Conservation (phyloP, 2,329 filamentous ascomycete species). For the Graphilbum ipis-grandicollis region DNA sequence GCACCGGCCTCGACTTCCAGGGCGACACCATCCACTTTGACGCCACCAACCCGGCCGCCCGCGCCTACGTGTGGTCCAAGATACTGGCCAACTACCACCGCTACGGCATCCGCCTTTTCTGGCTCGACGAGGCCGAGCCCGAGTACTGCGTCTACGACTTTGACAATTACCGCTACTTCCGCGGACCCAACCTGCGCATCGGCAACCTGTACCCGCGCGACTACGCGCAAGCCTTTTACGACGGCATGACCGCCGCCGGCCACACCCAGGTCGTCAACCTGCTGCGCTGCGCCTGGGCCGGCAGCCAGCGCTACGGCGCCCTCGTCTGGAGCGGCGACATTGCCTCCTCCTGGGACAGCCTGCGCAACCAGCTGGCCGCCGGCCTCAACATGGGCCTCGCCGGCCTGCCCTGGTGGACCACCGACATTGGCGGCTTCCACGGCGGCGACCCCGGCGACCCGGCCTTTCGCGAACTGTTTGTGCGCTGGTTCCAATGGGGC, state of each 20-base stretch:
- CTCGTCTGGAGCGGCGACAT: slow-evolving; percentile 53
- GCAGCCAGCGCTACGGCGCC: slow-evolving; percentile 44
- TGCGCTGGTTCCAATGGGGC: slow-evolving; percentile 55
- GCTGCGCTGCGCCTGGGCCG: slow-evolving; percentile 30
- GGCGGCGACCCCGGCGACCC: slow-evolving; percentile 64
- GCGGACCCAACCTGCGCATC: slow-evolving; percentile 28
- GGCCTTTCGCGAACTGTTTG: slow-evolving; percentile 61
- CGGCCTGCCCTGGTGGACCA: slow-evolving; percentile 52
- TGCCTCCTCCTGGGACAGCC: slow-evolving; percentile 41
- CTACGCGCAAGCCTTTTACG: slow-evolving; percentile 42
- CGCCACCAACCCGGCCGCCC: slow-evolving; percentile 41
- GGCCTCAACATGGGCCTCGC: slow-evolving; percentile 49
- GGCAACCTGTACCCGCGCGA: slow-evolving; percentile 44
- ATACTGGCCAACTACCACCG: slow-evolving; percentile 42
- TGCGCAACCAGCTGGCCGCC: slow-evolving; percentile 42
- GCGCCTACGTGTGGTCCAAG: slow-evolving; percentile 41
- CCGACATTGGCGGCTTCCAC: slow-evolving; percentile 56
- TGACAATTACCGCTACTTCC: slow-evolving; percentile 45
- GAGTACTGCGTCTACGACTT: slow-evolving; percentile 50
- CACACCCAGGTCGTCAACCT: slow-evolving; percentile 36
- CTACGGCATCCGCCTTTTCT: slow-evolving; percentile 46
- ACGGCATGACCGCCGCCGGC: slow-evolving; percentile 34
- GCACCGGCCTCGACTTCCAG: slow-evolving; percentile 39
- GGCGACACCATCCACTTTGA: slow-evolving; percentile 45
- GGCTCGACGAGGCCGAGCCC: slow-evolving; percentile 53